Percentiles rank a stretch among this genome's conserved stretches.
Conservation (phyloP, 1,139 yeast species). For the Debaryomyces coudertii region DNA sequence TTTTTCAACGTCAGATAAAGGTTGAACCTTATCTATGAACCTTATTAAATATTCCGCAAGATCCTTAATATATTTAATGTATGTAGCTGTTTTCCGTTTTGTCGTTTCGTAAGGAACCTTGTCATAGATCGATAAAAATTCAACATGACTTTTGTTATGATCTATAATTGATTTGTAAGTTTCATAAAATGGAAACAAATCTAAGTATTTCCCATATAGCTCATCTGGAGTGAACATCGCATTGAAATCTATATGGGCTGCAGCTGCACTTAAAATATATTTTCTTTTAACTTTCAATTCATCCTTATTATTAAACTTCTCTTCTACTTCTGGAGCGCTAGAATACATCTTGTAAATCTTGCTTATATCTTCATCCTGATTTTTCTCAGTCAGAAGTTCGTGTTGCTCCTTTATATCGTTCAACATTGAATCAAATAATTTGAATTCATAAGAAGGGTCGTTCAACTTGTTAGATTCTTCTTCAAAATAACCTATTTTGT, state of each 20-base stretch:
- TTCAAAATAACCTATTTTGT: slow-evolving; percentile 19
- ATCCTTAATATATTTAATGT: slow-evolving; percentile 45
- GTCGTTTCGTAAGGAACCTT: slow-evolving; percentile 36
- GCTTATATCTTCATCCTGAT: slow-evolving; percentile 34
- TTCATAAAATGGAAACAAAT: slow-evolving; percentile 54
- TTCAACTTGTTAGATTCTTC: slow-evolving; percentile 27
- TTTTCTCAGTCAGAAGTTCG: slow-evolving; percentile 14
- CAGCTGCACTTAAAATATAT: slow-evolving; percentile 51
- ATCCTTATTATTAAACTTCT: slow-evolving; percentile 18
- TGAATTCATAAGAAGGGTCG: slow-evolving; percentile 35
- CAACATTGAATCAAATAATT: slow-evolving; percentile 47
- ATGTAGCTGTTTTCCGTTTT: slow-evolving; percentile 33
- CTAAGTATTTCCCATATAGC: slow-evolving; percentile 64
- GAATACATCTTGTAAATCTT: slow-evolving; percentile 42
- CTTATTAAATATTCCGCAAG: slow-evolving; percentile 49
- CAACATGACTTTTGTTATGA: slow-evolving; percentile 44
- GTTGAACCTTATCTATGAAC: slow-evolving; percentile 52
- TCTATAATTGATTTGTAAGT: slow-evolving; percentile 51
- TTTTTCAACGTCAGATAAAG: slow-evolving; percentile 47
- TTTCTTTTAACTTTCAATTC: slow-evolving; percentile 34
- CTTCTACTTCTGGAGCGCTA: slow-evolving; percentile 26
- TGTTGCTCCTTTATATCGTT: slow-evolving; percentile 32
- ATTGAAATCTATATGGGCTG: slow-evolving; percentile 51
- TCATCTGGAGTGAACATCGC: slow-evolving; percentile 61
- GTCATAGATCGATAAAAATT: slow-evolving; percentile 53